Conservation (phyloP, 768 basidiomycete species). For the Boletus rufocinnamomeus region DNA sequence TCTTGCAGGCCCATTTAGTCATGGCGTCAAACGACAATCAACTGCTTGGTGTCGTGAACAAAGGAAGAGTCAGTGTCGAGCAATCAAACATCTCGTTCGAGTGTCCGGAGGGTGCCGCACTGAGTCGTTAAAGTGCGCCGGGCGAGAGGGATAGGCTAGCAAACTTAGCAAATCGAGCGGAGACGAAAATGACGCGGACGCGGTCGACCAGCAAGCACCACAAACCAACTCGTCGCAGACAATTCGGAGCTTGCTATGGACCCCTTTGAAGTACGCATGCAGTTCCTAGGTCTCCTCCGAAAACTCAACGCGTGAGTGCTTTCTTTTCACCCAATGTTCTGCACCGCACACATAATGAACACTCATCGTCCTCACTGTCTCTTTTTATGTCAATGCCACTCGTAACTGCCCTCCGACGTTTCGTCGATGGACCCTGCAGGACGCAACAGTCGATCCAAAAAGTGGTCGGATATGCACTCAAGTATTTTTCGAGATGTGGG, state of each 20-base stretch:
- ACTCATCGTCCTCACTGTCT: background rate
- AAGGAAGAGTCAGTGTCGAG: no score
- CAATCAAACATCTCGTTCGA: no score
- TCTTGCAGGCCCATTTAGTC: background rate
- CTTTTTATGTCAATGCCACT: background rate
- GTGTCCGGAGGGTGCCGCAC: no score
- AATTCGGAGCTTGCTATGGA: slow-evolving; percentile 35
- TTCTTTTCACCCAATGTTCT: background rate
- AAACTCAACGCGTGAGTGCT: slow-evolving; percentile 62
- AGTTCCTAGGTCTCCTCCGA: slow-evolving; percentile 62
- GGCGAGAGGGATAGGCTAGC: no score
- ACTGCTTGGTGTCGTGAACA: slow-evolving; percentile 58
- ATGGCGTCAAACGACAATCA: slow-evolving; percentile 29
- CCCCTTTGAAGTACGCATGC: slow-evolving; percentile 73
- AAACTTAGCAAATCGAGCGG: no score
- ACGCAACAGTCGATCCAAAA: slow-evolving; percentile 88
- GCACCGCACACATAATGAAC: background rate
- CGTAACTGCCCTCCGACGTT: background rate
- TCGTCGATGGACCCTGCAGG: slow-evolving; percentile 37
- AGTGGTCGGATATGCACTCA: slow-evolving; percentile 81
- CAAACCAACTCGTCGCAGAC: background rate
- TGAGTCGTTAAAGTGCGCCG: no score
- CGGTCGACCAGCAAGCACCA: background rate
- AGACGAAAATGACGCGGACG: no score
- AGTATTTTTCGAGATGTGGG: slow-evolving; percentile 80